Conservation (phyloP, 257 asterid species). For the Misopates orontium region DNA sequence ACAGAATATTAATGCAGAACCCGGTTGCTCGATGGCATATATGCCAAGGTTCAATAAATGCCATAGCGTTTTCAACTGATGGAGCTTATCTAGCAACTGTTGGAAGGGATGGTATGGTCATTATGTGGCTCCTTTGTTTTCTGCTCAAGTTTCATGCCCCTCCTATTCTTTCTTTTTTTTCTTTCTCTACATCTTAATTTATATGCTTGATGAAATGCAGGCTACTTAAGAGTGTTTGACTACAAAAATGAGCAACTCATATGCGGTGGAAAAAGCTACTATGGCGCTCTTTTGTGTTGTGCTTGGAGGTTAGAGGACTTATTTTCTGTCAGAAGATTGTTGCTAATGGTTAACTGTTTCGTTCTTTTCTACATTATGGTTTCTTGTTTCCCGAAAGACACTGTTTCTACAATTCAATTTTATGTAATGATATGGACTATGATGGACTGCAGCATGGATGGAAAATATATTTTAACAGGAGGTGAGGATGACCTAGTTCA, state of each 20-base stretch:
- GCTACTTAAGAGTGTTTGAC: conserved; percentile 91
- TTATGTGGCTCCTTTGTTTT: conserved; percentile 21
- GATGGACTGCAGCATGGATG: conserved; percentile 73
- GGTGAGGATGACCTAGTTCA: conserved; percentile 99
- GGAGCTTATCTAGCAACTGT: conserved; percentile 68
- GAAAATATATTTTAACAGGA: conserved; percentile 95
- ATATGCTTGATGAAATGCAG: conserved; percentile 44
- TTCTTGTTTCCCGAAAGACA: neutral
- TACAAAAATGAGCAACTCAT: conserved; percentile 81
- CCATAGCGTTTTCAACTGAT: conserved; percentile 63
- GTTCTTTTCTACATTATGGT: neutral
- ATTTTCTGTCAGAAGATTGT: neutral
- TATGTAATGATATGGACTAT: neutral
- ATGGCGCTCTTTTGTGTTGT: conserved; percentile 94
- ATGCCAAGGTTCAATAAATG: conserved; percentile 92
- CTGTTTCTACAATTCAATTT: conserved; percentile 1
- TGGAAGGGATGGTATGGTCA: conserved; percentile 69
- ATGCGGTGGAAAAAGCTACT: conserved; percentile 96
- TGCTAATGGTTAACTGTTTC: neutral
- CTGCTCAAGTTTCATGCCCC: conserved; percentile 16
- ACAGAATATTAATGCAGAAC: conserved; percentile 56
- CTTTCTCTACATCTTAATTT: conserved; percentile 22
- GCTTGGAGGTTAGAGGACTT: conserved; percentile 79
- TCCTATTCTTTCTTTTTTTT: neutral
- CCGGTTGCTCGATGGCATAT: conserved; percentile 98